Base-by-base conservation (phyloP, 192 early-diverging fungal species). In the Backusella liffmaniae region DNA sequence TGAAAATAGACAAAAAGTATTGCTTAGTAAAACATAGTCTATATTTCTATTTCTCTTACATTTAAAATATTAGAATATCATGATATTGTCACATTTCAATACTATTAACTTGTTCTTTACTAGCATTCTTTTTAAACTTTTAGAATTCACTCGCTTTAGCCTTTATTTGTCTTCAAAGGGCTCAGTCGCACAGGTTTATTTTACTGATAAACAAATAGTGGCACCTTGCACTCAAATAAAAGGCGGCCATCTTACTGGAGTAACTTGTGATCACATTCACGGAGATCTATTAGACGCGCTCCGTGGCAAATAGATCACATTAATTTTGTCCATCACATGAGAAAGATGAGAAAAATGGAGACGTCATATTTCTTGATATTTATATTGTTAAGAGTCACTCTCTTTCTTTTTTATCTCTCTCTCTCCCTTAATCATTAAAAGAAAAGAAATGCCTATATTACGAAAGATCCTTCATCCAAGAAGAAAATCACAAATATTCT, bases 321-420 rank as follows among this genome's bases (percentile, higher is more conserved):
- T 62, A 29, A 8, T 62, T 23, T 62, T 62, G 23, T 29, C 56
- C 26, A 62, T 62, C 56, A 62, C 56, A 62, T 62, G 56, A 62
- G 18, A 53, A 53, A 53, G 51, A 53, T 53, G 51, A 21, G 56
- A 62, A 62, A 29, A 29, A n/a, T n/a, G 18, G 46, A 49, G 18
- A 62, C 56, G 56, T 62, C 56, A 62, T 62, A 23, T 62, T 62
- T 62, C n/a, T 62, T 26, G 18, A 26, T 62, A 62, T 62, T 62
- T 62, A 62, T 62, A 21, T 49, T 49, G 46, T 7, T 49, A 15
- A 44, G 42, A 44, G 5, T 49, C 15, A n/a, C 46, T 18, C 18
- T n/a, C 16, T 49, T 49, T 16, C 18, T 18, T 49, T 0, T 59
- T 3, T 32, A 2, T 32, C 32, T 23, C 12, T 62, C 13, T 62